Evolutionary conservation across 306 rosid genomes (phyloP), one percentile per base, ranked within the genome.

Genomic region (Pyrus pyrifolia): DNA sequence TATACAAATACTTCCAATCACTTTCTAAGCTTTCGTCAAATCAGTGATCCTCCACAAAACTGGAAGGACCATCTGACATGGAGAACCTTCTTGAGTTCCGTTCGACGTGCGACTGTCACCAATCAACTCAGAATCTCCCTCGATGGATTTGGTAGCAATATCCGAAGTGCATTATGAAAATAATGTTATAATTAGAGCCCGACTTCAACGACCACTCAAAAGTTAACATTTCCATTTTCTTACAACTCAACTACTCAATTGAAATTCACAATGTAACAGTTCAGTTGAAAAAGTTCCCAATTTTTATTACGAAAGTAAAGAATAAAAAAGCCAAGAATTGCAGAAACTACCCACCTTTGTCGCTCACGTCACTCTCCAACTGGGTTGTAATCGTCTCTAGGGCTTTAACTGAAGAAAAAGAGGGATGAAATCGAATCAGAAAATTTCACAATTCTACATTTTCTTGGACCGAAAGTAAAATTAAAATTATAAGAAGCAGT

Each of bases 31-130:
- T 31, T 31, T 31, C 35, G 93, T 85, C 71, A 92, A 80, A 69
- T 85, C 81, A 72, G 85, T 68, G 53, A 95, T 82, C 78, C 89
- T 95, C 84, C 85, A 88, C 74, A 91, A 73, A 65, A 95, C 91
- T 12, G 97, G 99, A 77, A 92, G 96, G 8, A 92, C 84, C 30
- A 87, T 92, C 60, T 78, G 83, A 81, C 86, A 87, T 5, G 91
- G 81, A 40, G 94, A 82, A 74, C 71, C 72, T 73, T 88, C 89
- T 79, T 31, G 33, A 31, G 80, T 74, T 70, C 72, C 98, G 61
- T 76, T 84, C 11, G 88, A 86, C 69, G 74, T 53, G 29, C 81
- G 78, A 76, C 78, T 77, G 49, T 84, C 91, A 71, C 85, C 91
- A 45, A 70, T 62, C 67, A 79, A 76, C 68, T 81, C 88, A 46